phyloP scores from a whole-genome alignment of 495 filamentous ascomycete genomes.

The Pyronema omphalodes region DNA sequence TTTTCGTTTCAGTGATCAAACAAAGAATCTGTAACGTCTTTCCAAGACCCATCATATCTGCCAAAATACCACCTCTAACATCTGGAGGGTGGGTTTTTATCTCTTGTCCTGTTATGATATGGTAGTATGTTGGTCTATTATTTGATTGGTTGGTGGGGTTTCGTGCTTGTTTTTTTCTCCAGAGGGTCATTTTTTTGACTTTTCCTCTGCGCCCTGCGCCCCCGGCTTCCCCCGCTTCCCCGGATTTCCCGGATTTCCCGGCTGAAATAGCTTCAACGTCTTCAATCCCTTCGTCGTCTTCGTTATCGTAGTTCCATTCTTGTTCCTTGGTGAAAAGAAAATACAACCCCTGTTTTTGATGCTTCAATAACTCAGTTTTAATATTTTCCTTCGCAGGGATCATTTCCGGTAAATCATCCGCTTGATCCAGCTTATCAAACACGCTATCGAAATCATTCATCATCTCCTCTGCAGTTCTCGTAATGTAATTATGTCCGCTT shows the following conservation, averaged over 20 bases:
- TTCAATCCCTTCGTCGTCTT: conserved; percentile 42
- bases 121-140: conserved; percentile 35
- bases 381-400: conserved; percentile 40
- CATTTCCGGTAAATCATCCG: conserved; percentile 58
- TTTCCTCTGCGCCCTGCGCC: too few relatives aligned
- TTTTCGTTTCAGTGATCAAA: conserved; percentile 44
- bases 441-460: conserved; percentile 66
- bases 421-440: conserved; percentile 61
- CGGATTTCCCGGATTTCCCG: conserved; percentile 35
- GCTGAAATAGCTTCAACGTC: conserved; percentile 51
- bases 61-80: conserved; percentile 69
- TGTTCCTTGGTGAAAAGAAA: conserved; percentile 77
- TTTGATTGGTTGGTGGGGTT: conserved; percentile 33
- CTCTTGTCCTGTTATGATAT: conserved; percentile 64
- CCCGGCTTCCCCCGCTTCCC: too few relatives aligned
- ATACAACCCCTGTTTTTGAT: conserved; percentile 80
- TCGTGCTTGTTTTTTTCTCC: conserved; percentile 36
- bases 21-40: conserved; percentile 84
- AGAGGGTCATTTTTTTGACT: conserved; percentile 40
- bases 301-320: conserved; percentile 34
- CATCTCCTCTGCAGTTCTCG: conserved; percentile 65
- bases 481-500: conserved; percentile 26
- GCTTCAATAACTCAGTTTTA: conserved; percentile 52
- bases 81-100: conserved; percentile 46
- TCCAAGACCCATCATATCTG: conserved; percentile 95